Base-by-base conservation (phyloP, 2,329 filamentous ascomycete species). In the Metarhizium sp. region DNA sequence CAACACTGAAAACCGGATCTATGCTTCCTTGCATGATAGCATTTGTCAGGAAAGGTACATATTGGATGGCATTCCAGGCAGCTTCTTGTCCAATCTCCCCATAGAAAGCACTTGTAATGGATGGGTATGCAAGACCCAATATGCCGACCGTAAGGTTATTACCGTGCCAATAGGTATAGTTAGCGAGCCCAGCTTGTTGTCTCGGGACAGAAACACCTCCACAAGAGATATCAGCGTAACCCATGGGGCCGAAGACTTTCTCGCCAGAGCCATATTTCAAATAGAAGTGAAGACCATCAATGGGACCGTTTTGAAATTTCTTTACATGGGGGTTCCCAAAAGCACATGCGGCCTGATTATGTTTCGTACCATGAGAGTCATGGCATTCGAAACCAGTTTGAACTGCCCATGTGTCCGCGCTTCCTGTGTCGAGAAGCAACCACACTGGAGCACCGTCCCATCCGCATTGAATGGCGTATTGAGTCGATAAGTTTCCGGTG, bases 131-230 rank as follows among this genome's bases (percentile, higher is more conserved):
- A 56, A 81, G 69, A 0, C 78, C 78, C 20, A 80, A 64, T 48
- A 80, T 67, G 6, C 78, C 78, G 54, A 75, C 75, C 29, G 78
- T 80, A 47, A 73, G 60, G 63, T 79, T 79, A 65, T 79, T 74
- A 49, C 78, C 78, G 55, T 69, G 69, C 78, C 78, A 80, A 62
- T 72, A 73, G 2, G 77, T 78, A 55, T 66, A 67, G 60, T 74
- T 78, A 48, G 75, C 78, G 20, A 81, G 67, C 13, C 72, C 76
- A 48, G 79, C 70, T 60, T 77, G 72, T 63, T 79, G 77, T 36
- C 67, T 66, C 18, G 64, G 61, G 40, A 79, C 76, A 0, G 64
- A 67, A 34, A 80, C 61, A 8, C 74, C 75, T 3, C 72, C 77
- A 16, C 78, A 69, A 0, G 70, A 67, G 45, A 80, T 66, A 58